Base-by-base conservation (phyloP, 2,329 filamentous ascomycete species). In the Cercospora sesami region DNA sequence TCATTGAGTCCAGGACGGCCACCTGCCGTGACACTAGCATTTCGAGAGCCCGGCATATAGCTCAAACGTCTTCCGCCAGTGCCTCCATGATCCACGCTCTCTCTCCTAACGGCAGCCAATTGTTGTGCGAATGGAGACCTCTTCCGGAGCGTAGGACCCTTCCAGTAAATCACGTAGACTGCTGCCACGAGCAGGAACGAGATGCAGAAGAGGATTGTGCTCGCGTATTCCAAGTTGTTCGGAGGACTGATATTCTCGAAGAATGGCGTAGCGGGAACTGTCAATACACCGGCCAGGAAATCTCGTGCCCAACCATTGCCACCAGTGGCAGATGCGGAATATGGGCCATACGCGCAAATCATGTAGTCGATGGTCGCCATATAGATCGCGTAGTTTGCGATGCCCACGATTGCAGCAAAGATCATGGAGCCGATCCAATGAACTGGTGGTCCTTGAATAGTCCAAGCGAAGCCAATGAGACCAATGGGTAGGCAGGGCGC, bases 351-450 rank as follows among this genome's bases (percentile, higher is more conserved):
- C 0, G 90, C 88, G 72, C 87, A 89, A 39, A 92, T 86, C 86
- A 92, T 92, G 80, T 93, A 93, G 78, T 93, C 89, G 71, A 92
- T 90, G 1, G 89, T 91, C 1, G 89, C 88, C 87, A 91, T 91
- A 80, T 92, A 72, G 59, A 77, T 77, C 28, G 76, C 65, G 65
- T 79, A 79, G 75, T 93, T 93, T 66, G 90, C 90, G 60, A 93
- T 90, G 31, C 90, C 91, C 48, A 93, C 87, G 61, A 92, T 82
- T 16, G 85, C 86, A 0, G 85, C 84, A 69, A 90, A 91, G 31
- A 92, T 79, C 83, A 90, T 88, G 9, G 88, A 87, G 0, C 84
- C 89, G 16, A 91, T 87, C 90, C 90, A 93, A 72, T 89, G 88
- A 5, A 90, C 78, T 0, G 83, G 80, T 0, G 89, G 89, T 0